Base-by-base conservation (phyloP, 768 basidiomycete species). In the Hygrocybe coccinea region DNA sequence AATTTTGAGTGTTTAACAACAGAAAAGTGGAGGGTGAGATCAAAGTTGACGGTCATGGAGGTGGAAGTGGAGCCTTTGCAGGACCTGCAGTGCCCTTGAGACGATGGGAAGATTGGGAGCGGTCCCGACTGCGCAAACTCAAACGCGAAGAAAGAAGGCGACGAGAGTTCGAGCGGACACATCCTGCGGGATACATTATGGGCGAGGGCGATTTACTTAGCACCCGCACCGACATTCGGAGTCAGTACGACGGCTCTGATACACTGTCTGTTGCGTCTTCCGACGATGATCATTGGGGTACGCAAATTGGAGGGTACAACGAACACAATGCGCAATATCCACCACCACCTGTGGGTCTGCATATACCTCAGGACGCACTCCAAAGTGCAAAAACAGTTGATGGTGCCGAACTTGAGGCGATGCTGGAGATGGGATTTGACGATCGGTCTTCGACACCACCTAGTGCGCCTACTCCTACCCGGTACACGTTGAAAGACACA, bases 81-180 rank as follows among this genome's bases (percentile, higher is more conserved):
- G 82, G 80, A 5, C 70, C 77, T 41, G 82, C 81, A 0, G 83
- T 98, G n/a, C 93, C 97, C 0, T 73, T 98, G 67, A 84, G 95
- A n/a, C 81, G 95, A 49, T 99, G 97, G 97, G 97, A 98, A 71
- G 95, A 99, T 63, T 99, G 95, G 97, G 97, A 99, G 66, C 84
- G 94, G 21, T 95, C 93, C 22, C 81, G 97, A 43, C 77, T 98
- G 46, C 87, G 95, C 50, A 98, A 97, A 72, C 59, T 95, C 33
- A 84, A 82, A 58, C 85, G 97, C 1, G 95, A 97, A 64, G 91
- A 93, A 62, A 79, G 86, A 60, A 77, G 92, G 55, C 74, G 87
- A 56, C 78, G 76, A 64, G 93, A 97, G 6, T 80, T 97, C 61
- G 93, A 94, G 64, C 82, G 90, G 43, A 69, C 76, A 34, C 85